phyloP scores from a whole-genome alignment of 176 grass and related monocot species.

The Echinochloa phyllopogon region DNA sequence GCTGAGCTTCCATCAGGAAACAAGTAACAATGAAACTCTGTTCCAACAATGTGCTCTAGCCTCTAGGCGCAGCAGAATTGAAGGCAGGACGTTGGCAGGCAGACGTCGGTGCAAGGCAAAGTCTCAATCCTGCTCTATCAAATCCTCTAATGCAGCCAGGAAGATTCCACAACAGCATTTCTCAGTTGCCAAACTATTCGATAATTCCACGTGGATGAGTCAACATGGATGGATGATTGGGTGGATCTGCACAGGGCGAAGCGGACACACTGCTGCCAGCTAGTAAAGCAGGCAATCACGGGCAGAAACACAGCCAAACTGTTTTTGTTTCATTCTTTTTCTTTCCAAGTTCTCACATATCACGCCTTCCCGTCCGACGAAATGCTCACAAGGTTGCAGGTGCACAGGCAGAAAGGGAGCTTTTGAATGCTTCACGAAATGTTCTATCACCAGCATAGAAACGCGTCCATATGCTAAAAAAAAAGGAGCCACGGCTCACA shows the following conservation, averaged over 20 bases:
- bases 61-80: background rate
- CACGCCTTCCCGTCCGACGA: background rate
- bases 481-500: background rate
- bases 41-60: slow-evolving; percentile 17
- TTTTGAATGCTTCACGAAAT: slow-evolving; percentile 13
- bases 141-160: slow-evolving; percentile 13
- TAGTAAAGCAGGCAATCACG: slow-evolving; percentile 49
- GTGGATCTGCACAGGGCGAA: background rate
- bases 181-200: slow-evolving; percentile 29
- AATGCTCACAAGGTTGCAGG: background rate
- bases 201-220: slow-evolving; percentile 35
- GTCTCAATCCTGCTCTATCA: slow-evolving; percentile 17
- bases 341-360: background rate
- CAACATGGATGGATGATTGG: slow-evolving; percentile 18
- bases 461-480: slow-evolving; percentile 3
- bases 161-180: slow-evolving; percentile 35
- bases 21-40: slow-evolving; percentile 5
- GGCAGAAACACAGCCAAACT: slow-evolving; percentile 14
- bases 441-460: slow-evolving; percentile 14
- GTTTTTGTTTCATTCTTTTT: background rate
- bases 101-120: slow-evolving; percentile 36
- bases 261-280: slow-evolving; percentile 14
- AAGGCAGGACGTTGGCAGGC: slow-evolving; percentile 43
- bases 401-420: background rate
- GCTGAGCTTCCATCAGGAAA: slow-evolving; percentile 31